phyloP scores from a whole-genome alignment of 345 rosid species.

The Erodium maritimum region DNA sequence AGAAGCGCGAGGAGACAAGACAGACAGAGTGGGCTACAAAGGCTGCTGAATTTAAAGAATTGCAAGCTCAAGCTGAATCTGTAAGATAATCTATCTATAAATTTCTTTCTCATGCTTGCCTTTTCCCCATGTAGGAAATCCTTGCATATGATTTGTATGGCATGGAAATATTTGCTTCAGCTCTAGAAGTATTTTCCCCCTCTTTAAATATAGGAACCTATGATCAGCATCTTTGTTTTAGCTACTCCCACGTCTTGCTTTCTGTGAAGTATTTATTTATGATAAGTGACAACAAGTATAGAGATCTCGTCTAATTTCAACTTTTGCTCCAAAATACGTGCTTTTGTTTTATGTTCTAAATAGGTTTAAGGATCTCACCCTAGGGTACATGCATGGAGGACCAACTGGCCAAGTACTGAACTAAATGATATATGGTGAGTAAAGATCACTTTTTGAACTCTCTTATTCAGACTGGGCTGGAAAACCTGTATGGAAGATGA shows the following conservation, averaged over 20 bases:
- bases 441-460: not conserved
- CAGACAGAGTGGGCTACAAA: slow-evolving; percentile 51
- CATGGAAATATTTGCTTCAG: not conserved
- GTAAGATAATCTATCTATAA: slow-evolving; percentile 24
- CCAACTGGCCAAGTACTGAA: not conserved
- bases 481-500: too few species aligned
- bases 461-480: too few species aligned
- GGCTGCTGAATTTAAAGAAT: slow-evolving; percentile 70
- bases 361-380: not conserved
- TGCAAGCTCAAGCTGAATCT: slow-evolving; percentile 83
- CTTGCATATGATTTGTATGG: not conserved
- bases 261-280: not conserved
- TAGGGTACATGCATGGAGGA: not conserved
- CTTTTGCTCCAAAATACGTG: not conserved
- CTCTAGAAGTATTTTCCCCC: not conserved
- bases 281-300: not conserved
- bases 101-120: not conserved
- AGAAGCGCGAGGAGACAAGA: slow-evolving; percentile 78
- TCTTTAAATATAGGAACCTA: not conserved
- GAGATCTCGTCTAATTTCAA: not conserved
- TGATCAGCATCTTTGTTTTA: not conserved
- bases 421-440: not conserved
- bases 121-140: not conserved
- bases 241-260: not conserved
- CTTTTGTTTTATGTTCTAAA: not conserved